Evolutionary conservation across 805 yeast genomes (phyloP).

Genomic region (Candida suzukii): DNA sequence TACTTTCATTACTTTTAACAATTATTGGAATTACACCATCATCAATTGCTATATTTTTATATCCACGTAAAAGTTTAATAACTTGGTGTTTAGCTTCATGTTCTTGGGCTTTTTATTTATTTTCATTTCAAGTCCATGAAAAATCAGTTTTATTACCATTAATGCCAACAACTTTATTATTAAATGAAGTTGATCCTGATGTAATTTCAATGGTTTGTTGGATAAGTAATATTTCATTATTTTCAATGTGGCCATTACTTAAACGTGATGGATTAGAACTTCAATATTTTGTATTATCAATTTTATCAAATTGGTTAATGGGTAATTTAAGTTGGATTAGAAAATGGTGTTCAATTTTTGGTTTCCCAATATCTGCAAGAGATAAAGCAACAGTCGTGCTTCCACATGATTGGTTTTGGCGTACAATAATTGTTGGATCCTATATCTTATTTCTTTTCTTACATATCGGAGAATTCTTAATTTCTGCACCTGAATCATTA

Average conservation of each 20-base stretch:
- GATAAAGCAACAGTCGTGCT: slow-evolving; percentile 28
- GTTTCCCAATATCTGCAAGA: slow-evolving; percentile 18
- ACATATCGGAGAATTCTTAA: slow-evolving; percentile 46
- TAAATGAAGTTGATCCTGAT: slow-evolving; percentile 46
- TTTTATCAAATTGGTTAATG: slow-evolving; percentile 73
- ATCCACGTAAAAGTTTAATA: slow-evolving; percentile 42
- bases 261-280: slow-evolving; percentile 65
- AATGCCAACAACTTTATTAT: slow-evolving; percentile 70
- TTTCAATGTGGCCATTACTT: slow-evolving; percentile 84
- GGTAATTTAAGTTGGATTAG: slow-evolving; percentile 55
- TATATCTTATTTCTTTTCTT: slow-evolving; percentile 45
- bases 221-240: slow-evolving; percentile 79
- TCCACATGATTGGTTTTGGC: slow-evolving; percentile 46
- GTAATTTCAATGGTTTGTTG: slow-evolving; percentile 73
- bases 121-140: slow-evolving; percentile 95
- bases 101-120: slow-evolving; percentile 82
- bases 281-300: slow-evolving; percentile 59
- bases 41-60: slow-evolving; percentile 39
- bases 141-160: slow-evolving; percentile 85
- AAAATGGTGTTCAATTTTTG: slow-evolving; percentile 23
- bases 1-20: slow-evolving; percentile 49
- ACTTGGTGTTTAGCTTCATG: slow-evolving; percentile 77
- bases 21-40: slow-evolving; percentile 49
- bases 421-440: slow-evolving; percentile 40
- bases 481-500: slow-evolving; percentile 48